These are phyloP conservation scores for Saccharomycopsis fermentans DNA, from an alignment of 805 yeast species.

Conservation along the genomic window DNA sequence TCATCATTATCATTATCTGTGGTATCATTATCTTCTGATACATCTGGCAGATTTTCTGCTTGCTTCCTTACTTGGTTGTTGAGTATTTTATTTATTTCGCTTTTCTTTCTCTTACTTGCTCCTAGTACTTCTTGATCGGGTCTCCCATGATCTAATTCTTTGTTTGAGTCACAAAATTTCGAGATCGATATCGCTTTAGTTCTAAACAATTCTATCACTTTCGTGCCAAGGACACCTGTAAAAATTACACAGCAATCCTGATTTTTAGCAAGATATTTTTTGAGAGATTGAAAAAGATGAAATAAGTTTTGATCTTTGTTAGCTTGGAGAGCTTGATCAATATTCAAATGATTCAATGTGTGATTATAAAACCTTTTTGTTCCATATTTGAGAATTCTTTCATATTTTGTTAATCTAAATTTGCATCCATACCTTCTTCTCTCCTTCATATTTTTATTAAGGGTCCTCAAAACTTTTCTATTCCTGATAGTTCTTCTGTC, in stretches of 20 bases:
- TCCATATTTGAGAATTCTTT: conserved; percentile 11
- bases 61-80: background rate
- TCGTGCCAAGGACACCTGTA: conserved; percentile 6
- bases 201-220: background rate
- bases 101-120: background rate
- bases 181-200: background rate
- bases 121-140: background rate
- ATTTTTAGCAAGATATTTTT: conserved; percentile 7
- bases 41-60: background rate
- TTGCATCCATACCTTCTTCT: conserved; percentile 9
- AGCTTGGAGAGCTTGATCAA: conserved; percentile 2
- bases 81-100: background rate
- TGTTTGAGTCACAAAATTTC: background rate
- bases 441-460: conserved; percentile 10
- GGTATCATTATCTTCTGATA: background rate
- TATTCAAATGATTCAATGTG: conserved; percentile 1
- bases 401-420: conserved; percentile 7
- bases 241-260: conserved; percentile 8
- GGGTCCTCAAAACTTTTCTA: background rate
- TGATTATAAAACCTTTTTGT: conserved; percentile 4
- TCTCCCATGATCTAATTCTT: background rate
- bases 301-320: conserved; percentile 5
- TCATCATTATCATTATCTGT: background rate
- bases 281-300: conserved; percentile 3
- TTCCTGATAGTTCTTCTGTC: conserved; percentile 4